A percentile compares a stretch with the other conserved stretches of the same genome.
Evolutionary conservation across 75 land plant species (phyloP).

Genomic region (Pinus tabuliformis): DNA sequence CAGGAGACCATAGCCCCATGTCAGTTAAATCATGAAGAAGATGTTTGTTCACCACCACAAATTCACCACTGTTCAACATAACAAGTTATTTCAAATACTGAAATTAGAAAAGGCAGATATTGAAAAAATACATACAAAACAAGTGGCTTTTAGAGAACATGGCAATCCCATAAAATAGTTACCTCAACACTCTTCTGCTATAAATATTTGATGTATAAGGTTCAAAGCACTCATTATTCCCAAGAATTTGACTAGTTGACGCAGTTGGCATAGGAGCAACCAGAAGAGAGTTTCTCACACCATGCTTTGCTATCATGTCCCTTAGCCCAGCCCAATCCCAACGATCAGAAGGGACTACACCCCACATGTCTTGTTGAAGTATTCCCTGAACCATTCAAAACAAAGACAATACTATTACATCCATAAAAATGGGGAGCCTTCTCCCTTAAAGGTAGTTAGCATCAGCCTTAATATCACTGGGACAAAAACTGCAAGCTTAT

Average conservation of each 20-base stretch:
- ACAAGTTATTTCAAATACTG: neutral
- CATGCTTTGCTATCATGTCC: conserved; percentile 56
- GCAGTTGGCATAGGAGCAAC: conserved; percentile 99
- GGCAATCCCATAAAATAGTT: conserved; percentile 5
- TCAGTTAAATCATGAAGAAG: conserved; percentile 95
- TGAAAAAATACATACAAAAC: neutral
- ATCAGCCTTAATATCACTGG: neutral
- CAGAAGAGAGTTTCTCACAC: conserved; percentile 87
- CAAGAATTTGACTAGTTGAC: conserved; percentile 96
- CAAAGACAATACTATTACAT: neutral
- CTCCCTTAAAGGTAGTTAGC: neutral
- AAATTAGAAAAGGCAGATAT: neutral
- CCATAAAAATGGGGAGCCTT: neutral
- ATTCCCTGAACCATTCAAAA: conserved; percentile 54
- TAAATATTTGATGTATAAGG: conserved; percentile 98
- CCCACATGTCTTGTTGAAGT: conserved; percentile 98
- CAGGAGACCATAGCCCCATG: conserved; percentile 88
- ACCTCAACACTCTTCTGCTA: conserved; percentile 93
- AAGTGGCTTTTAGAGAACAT: neutral
- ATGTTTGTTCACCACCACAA: conserved; percentile 99
- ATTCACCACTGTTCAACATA: conserved; percentile 76
- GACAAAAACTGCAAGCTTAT: neutral
- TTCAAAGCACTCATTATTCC: conserved; percentile 99
- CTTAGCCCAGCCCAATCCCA: conserved; percentile 87
- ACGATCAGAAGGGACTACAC: conserved; percentile 65